These are phyloP conservation scores for Monosporascus sp. DNA, from an alignment of 2,329 filamentous ascomycete genomes.

Conservation along the genomic window DNA sequence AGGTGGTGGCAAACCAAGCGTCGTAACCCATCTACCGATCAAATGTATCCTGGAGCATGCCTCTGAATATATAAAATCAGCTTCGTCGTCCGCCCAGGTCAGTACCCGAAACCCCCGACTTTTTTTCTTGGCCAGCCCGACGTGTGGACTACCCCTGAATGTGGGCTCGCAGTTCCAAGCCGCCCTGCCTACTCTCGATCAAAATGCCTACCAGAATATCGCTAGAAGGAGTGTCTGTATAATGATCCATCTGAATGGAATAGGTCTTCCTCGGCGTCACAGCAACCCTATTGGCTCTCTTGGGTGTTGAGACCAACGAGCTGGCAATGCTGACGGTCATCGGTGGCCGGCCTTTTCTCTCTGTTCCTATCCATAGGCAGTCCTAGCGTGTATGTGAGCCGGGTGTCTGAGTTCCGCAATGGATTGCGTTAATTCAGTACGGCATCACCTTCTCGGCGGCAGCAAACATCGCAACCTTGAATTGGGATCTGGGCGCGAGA, in stretches of 20 bases:
- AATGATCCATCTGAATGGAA: neutral
- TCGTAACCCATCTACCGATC: slow-evolving; percentile 15
- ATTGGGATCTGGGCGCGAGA: slow-evolving; percentile 10
- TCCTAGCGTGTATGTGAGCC: slow-evolving; percentile 14
- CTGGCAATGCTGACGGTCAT: slow-evolving; percentile 14
- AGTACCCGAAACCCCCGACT: no score
- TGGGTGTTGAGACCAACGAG: slow-evolving; percentile 16
- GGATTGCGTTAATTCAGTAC: slow-evolving; percentile 3
- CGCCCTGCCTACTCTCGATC: no score
- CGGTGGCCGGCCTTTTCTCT: slow-evolving; percentile 12
- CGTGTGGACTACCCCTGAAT: no score
- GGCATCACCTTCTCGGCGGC: slow-evolving; percentile 6
- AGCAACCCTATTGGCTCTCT: slow-evolving; percentile 13
- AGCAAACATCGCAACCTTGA: slow-evolving; percentile 8
- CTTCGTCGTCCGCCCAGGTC: slow-evolving; percentile 12
- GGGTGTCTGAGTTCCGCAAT: slow-evolving; percentile 13
- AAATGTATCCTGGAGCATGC: slow-evolving; percentile 12
- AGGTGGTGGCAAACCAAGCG: slow-evolving; percentile 8
- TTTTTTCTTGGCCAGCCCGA: no score
- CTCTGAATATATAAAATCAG: slow-evolving; percentile 18
- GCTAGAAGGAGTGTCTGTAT: neutral
- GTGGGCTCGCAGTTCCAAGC: no score
- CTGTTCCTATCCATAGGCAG: slow-evolving; percentile 13
- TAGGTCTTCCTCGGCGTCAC: slow-evolving; percentile 17
- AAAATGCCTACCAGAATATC: no score